A percentile compares a stretch with the other conserved stretches of the same genome.
Evolutionary conservation across 495 filamentous ascomycete species (phyloP).

Genomic region (Xylona heveae): DNA sequence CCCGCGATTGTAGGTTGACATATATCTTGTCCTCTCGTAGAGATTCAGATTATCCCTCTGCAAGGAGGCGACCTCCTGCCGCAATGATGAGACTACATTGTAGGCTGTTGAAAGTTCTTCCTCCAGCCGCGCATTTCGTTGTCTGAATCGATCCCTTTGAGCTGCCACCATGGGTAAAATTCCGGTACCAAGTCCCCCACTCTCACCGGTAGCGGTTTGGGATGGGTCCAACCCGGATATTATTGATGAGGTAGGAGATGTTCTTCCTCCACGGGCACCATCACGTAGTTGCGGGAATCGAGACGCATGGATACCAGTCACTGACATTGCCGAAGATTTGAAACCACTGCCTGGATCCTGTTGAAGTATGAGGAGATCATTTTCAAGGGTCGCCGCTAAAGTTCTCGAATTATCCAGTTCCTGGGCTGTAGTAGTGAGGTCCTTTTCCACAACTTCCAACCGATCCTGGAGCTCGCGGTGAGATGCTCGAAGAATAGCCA

Average conservation of each 20-base stretch:
- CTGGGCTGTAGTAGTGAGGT: constrained; percentile 60
- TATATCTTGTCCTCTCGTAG: constrained; percentile 95
- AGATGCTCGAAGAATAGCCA: constrained; percentile 81
- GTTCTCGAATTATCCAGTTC: constrained; percentile 72
- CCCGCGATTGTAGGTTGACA: constrained; percentile 69
- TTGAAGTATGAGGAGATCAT: constrained; percentile 75
- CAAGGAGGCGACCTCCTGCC: constrained; percentile 76
- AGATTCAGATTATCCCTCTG: constrained; percentile 93
- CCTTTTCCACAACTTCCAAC: constrained; percentile 60
- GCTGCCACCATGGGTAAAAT: constrained; percentile 97
- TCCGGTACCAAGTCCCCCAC: constrained; percentile 63
- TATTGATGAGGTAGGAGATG: constrained; percentile 93
- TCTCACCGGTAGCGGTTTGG: constrained; percentile 34
- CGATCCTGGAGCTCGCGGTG: constrained; percentile 77
- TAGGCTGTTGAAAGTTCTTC: constrained; percentile 72
- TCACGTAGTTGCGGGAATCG: constrained; percentile 60
- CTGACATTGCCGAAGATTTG: constrained; percentile 69
- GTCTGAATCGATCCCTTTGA: constrained; percentile 95
- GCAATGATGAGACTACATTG: constrained; percentile 59
- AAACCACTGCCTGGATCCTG: constrained; percentile 64
- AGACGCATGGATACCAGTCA: constrained; percentile 78
- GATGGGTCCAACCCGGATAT: constrained; percentile 83
- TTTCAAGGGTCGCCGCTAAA: constrained; percentile 75
- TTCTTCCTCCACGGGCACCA: constrained; percentile 36
- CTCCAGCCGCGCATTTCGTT: constrained; percentile 80